Base-by-base conservation (phyloP, 2,329 filamentous ascomycete species). In the Westerdykella sp. region DNA sequence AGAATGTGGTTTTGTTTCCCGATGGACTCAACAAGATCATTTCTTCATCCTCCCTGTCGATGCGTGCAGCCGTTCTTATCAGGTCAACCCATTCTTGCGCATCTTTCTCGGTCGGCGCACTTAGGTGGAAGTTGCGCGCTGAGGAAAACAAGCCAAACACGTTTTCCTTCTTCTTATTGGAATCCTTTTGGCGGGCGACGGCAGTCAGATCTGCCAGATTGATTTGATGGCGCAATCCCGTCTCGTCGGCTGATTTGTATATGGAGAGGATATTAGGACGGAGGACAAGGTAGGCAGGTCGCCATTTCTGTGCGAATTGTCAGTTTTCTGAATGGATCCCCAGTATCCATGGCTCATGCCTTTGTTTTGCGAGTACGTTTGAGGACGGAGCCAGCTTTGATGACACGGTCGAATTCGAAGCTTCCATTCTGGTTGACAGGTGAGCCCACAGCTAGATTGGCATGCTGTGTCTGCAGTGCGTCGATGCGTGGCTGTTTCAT, bases 321-420 rank as follows among this genome's bases (percentile, higher is more conserved):
- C 49, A 55, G 54, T 41, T 39, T 13, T 35, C 5, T 35, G 5
- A 18, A 15, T 9, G 10, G 32, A 18, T 10, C 10, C 41, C 15
- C 6, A 12, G 25, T 9, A 18, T 35, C 9, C 5, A 35, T 9
- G 32, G 32, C 16, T 18, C 44, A 48, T 68, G 89, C 87, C 83
- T 94, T 95, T 47, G 91, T 97, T 73, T 91, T 95, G 57, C 90
- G 85, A 14, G 89, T 94, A 54, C 91, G 81, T 69, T 95, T 95
- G 61, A 85, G 79, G 32, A 95, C 82, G 54, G 84, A 85, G 46
- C 91, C 90, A 44, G 84, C 82, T 71, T 95, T 97, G 66, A 97
- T 78, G 43, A 97, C 87, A 40, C 89, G 84, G 67, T 98, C 93
- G 60, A 94, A 95, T 60, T 93, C 90, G 66, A 95, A 98, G 67